These are phyloP conservation scores for Rhizopus delemar DNA, from an alignment of 371 early-diverging fungal species.

Conservation along the genomic window DNA sequence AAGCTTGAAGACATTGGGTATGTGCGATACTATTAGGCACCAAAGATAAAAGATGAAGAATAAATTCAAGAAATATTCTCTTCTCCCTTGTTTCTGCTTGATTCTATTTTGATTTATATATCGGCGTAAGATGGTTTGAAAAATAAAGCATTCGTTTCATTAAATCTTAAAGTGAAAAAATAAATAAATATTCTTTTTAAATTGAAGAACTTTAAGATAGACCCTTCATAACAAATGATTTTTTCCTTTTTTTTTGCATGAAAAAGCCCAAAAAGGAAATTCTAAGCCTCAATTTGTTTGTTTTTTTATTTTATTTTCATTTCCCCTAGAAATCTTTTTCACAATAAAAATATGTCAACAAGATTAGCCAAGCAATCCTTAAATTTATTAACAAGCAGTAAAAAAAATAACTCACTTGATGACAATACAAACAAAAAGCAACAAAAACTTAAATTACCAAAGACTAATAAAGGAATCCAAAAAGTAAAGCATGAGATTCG, in stretches of 20 bases:
- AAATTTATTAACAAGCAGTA: constrained; percentile 28
- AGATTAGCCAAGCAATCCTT: constrained; percentile 40
- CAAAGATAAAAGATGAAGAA: constrained; percentile 51
- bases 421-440: constrained; percentile 11
- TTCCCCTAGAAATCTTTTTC: not conserved
- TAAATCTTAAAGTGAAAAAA: no score
- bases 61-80: not conserved
- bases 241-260: no score
- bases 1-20: constrained; percentile 89
- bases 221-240: no score
- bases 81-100: no score
- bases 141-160: no score
- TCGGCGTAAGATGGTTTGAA: no score
- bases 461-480: constrained; percentile 60
- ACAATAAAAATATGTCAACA: constrained; percentile 32
- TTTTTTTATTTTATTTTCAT: not conserved
- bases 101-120: no score
- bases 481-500: constrained; percentile 60
- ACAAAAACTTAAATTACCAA: constrained; percentile 40
- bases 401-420: constrained; percentile 9
- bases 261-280: not conserved
- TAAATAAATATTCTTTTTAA: no score
- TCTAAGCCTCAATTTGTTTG: not conserved
- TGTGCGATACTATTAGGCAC: constrained; percentile 87
- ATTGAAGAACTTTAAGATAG: no score